A percentile compares a stretch with the other conserved stretches of the same genome.
Evolutionary conservation across 345 rosid genomes (phyloP).

Genomic region (Kandelia obovata): DNA sequence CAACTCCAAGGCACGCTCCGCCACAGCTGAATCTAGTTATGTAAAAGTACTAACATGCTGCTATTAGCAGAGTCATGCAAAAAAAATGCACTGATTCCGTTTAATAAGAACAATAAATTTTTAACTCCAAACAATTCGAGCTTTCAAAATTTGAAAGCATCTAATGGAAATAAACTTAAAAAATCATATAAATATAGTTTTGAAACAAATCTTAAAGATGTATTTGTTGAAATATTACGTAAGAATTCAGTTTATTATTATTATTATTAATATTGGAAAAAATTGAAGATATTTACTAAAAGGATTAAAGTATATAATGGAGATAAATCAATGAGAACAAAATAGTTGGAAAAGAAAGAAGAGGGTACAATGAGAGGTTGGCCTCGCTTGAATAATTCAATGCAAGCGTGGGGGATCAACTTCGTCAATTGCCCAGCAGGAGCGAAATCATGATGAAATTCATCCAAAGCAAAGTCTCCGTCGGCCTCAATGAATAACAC

Average conservation of each 20-base stretch:
- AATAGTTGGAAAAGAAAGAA: background rate
- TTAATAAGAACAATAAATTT: no score
- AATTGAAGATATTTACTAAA: no score
- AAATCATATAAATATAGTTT: no score
- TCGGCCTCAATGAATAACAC: conserved; percentile 11
- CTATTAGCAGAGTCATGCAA: no score
- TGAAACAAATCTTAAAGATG: no score
- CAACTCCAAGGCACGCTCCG: conserved; percentile 7
- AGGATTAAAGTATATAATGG: no score
- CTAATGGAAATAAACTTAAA: no score
- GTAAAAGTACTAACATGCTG: background rate
- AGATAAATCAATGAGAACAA: no score
- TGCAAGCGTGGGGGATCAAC: conserved; percentile 9
- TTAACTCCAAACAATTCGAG: background rate
- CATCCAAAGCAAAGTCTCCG: background rate
- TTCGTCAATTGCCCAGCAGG: background rate
- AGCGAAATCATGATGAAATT: background rate
- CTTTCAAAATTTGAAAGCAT: background rate
- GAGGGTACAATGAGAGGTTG: conserved; percentile 2
- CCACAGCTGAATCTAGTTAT: conserved; percentile 16
- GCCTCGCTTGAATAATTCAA: background rate
- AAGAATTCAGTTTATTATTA: no score
- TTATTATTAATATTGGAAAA: no score
- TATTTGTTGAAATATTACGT: no score
- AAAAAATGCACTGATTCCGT: no score